Conservation (phyloP, 2,329 filamentous ascomycete species). For the Metarhizium humberi region DNA sequence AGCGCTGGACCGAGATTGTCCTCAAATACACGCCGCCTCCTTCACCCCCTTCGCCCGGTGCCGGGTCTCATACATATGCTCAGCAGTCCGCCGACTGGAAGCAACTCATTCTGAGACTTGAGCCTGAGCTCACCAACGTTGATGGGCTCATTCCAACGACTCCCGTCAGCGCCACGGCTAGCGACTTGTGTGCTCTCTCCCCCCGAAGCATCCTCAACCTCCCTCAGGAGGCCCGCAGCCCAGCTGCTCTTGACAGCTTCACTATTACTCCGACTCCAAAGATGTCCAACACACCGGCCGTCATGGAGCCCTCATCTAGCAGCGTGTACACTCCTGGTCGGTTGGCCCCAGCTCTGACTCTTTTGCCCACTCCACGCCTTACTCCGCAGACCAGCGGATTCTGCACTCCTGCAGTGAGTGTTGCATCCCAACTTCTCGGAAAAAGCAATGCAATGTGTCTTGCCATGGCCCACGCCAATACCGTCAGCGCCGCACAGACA, state of each 20-base stretch:
- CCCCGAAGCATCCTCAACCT: constrained; percentile 36
- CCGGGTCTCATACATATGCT: constrained; percentile 30
- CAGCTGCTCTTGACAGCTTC: constrained; percentile 26
- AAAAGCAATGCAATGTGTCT: constrained; percentile 49
- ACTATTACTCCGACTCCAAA: constrained; percentile 33
- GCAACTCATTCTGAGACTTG: constrained; percentile 45
- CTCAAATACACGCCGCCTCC: constrained; percentile 73
- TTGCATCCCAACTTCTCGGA: constrained; percentile 38
- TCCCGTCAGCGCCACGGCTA: constrained; percentile 18
- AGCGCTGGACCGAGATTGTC: constrained; percentile 89
- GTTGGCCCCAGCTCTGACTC: constrained; percentile 41
- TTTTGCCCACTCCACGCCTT: constrained; percentile 49
- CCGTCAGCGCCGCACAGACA: constrained; percentile 34
- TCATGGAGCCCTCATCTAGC: constrained; percentile 38
- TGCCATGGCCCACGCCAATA: constrained; percentile 48
- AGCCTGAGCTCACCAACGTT: constrained; percentile 49
- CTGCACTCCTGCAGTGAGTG: constrained; percentile 52
- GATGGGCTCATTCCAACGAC: constrained; percentile 36
- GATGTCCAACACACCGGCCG: constrained; percentile 28
- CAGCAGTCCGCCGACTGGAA: constrained; percentile 48
- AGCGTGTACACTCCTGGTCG: constrained; percentile 35
- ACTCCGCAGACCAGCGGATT: constrained; percentile 47
- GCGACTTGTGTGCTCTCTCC: constrained; percentile 27
- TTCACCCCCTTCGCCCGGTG: constrained; percentile 45
- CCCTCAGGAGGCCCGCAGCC: constrained; percentile 24